A percentile compares a stretch with the other conserved stretches of the same genome.
phyloP scores from a whole-genome alignment of 495 filamentous ascomycete genomes.

The Lepraria neglecta region DNA sequence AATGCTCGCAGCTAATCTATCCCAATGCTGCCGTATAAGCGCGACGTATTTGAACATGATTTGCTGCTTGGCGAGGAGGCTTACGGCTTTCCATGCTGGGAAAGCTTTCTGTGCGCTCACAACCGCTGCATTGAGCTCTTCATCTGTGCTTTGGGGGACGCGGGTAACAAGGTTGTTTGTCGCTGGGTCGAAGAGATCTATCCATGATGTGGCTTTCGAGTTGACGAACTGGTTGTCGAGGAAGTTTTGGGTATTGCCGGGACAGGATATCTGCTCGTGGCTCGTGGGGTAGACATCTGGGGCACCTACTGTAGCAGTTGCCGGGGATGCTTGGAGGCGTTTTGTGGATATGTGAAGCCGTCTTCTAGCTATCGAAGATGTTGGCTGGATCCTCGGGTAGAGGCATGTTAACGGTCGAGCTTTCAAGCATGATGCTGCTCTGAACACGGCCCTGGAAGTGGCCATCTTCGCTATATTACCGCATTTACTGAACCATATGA shows the following conservation, averaged over 20 bases:
- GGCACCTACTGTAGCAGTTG: conserved; percentile 46
- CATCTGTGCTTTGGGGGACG: conserved; percentile 92
- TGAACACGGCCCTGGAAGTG: background rate
- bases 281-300: conserved; percentile 69
- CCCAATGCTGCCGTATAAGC: conserved; percentile 91
- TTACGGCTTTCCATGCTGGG: conserved; percentile 76
- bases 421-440: background rate
- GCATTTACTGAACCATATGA: no score
- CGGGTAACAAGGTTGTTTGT: conserved; percentile 97
- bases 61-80: conserved; percentile 79
- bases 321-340: conserved; percentile 33
- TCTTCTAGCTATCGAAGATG: conserved; percentile 3
- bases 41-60: conserved; percentile 95
- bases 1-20: conserved; percentile 88
- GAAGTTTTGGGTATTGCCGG: conserved; percentile 82
- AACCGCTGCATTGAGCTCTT: conserved; percentile 81
- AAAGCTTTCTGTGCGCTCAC: conserved; percentile 86
- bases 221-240: conserved; percentile 81
- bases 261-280: conserved; percentile 69
- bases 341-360: conserved; percentile 3
- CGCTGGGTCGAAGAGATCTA: conserved; percentile 90
- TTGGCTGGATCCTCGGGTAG: background rate
- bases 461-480: background rate
- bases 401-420: background rate
- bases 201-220: conserved; percentile 72